Conservation (phyloP, 208 protist genomes). For the Tritrichomonas foetus region DNA sequence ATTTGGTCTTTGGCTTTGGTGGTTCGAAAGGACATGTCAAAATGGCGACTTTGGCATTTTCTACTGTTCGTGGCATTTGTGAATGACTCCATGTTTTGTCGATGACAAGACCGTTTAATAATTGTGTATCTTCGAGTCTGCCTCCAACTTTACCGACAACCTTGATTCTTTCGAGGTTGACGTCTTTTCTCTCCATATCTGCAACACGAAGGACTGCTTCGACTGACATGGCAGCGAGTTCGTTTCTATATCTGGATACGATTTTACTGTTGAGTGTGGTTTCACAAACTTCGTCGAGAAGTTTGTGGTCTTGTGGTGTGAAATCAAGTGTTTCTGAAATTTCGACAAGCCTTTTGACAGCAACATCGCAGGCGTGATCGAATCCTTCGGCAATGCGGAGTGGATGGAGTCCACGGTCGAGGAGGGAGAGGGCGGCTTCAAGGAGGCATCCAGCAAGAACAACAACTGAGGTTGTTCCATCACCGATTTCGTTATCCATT, state of each 20-base stretch:
- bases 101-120: conserved; percentile 95
- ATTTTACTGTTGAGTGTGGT: conserved; percentile 84
- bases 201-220: conserved; percentile 95
- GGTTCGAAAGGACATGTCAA: conserved; percentile 99
- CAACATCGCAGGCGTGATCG: conserved; percentile 89
- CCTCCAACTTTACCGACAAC: conserved; percentile 89
- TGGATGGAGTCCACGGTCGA: conserved; percentile 96
- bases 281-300: conserved; percentile 86
- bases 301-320: conserved; percentile 63
- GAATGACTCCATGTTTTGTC: conserved; percentile 98
- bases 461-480: conserved; percentile 97
- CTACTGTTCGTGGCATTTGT: conserved; percentile 75
- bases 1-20: conserved; percentile 99
- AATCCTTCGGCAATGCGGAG: conserved; percentile 95
- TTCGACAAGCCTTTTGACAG: conserved; percentile 76
- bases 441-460: conserved; percentile 96
- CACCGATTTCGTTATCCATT: conserved; percentile 99
- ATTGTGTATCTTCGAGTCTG: conserved; percentile 87
- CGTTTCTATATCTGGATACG: background rate
- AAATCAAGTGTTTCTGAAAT: conserved; percentile 72
- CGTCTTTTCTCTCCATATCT: conserved; percentile 94
- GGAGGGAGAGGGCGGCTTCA: conserved; percentile 84
- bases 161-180: conserved; percentile 99
- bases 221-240: conserved; percentile 77
- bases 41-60: conserved; percentile 97